These are phyloP conservation scores for Entomortierella lignicola DNA, from an alignment of 192 early-diverging fungal genomes.

Conservation along the genomic window DNA sequence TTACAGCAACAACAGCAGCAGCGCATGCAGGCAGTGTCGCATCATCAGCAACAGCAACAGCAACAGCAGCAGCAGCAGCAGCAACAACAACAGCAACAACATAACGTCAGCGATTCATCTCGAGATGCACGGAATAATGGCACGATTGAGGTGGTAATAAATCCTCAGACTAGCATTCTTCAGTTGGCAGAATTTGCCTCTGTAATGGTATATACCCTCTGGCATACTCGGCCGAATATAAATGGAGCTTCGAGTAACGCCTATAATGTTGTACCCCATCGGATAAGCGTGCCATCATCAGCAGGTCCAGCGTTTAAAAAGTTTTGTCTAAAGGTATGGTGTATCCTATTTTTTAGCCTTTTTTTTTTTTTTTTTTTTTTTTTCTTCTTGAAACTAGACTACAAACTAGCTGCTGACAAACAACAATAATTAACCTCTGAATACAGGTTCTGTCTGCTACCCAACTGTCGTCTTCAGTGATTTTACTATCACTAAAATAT, in stretches of 20 bases:
- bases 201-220: constrained; percentile 56
- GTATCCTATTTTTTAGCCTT: neutral
- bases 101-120: neutral
- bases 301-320: constrained; percentile 50
- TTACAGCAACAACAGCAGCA: neutral
- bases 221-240: constrained; percentile 54
- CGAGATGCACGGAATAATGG: constrained; percentile 19
- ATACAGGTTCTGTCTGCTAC: constrained; percentile 67
- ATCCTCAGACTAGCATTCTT: constrained; percentile 46
- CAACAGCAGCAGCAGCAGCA: constrained; percentile 18
- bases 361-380: too few species aligned
- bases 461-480: constrained; percentile 68
- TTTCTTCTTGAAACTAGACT: too few species aligned
- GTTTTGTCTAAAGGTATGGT: constrained; percentile 48
- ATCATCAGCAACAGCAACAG: constrained; percentile 19
- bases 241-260: constrained; percentile 53
- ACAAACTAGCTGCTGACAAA: too few species aligned
- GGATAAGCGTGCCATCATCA: constrained; percentile 47
- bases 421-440: too few species aligned
- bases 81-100: constrained; percentile 14
- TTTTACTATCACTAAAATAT: constrained; percentile 73
- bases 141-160: constrained; percentile 38
- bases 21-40: constrained; percentile 11
- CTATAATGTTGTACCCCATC: constrained; percentile 50
- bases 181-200: constrained; percentile 51